Base-by-base conservation (phyloP, 2,329 filamentous ascomycete species). In the Xylariales sp. region DNA sequence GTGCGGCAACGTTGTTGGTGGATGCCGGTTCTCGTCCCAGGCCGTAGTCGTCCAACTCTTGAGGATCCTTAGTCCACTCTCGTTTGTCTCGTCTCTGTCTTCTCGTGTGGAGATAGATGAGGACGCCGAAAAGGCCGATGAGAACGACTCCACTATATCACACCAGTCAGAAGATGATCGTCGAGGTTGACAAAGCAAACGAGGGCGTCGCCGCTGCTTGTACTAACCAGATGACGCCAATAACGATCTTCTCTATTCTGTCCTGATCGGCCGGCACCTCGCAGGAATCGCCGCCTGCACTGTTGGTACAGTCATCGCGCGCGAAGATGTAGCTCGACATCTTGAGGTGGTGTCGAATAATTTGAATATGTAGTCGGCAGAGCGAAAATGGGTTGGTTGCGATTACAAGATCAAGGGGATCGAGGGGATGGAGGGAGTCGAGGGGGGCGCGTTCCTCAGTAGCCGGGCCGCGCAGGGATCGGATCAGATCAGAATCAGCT, bases 51-150 rank as follows among this genome's bases (percentile, higher is more conserved):
- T 42, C 39, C 31, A 42, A 25, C 32, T 42, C 39, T 36, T 42
- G 39, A 14, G 39, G 39, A 19, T 42, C 31, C 39, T 42, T 42
- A 29, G 39, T 35, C 39, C 39, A 42, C 29, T 42, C 39, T n/a
- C 21, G 31, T 8, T 34, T 36, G 32, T 42, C 39, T 27, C 39
- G 22, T 9, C 18, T 24, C n/a, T 12, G 27, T 35, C 39, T 35
- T 11, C 32, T 12, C 21, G 16, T 22, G 16, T 42, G 39, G 22
- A 42, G 29, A 5, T 35, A 31, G 15, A 21, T 15, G 22, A 42
- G 16, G 15, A 31, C 24, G 18, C 22, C n/a, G 15, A 35, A 10
- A 5, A 42, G 39, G 22, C n/a, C 24, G 31, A 28, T n/a, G 8
- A 42, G 21, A 4, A 42, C 14, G 10, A 36, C 21, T 11, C 31